A percentile compares a stretch with the other conserved stretches of the same genome.
Conservation (phyloP, 2,329 filamentous ascomycete species). For the Emericellopsis cladophorae region DNA sequence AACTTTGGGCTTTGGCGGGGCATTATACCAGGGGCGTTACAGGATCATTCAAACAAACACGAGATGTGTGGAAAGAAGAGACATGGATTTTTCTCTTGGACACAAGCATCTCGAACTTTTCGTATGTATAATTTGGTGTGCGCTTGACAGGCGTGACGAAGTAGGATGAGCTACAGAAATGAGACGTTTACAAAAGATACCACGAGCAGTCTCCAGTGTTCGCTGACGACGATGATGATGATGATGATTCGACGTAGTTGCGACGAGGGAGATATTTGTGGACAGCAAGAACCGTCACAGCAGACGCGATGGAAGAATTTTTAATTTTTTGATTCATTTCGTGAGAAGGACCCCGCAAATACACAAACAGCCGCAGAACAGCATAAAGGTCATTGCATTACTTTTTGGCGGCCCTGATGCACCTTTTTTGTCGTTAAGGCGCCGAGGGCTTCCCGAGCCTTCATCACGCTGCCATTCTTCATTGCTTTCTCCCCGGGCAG, state of each 20-base stretch:
- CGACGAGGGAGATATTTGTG: not conserved
- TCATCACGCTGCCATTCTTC: constrained; percentile 11
- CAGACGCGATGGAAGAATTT: too few species aligned
- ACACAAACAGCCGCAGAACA: constrained; percentile 17
- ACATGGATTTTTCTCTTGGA: not conserved
- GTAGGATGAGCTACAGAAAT: not conserved
- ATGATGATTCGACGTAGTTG: too few species aligned
- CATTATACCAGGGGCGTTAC: constrained; percentile 4
- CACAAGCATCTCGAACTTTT: not conserved
- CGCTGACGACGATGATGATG: too few species aligned
- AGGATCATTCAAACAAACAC: not conserved
- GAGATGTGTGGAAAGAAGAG: not conserved
- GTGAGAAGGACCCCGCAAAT: constrained; percentile 23
- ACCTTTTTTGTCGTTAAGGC: constrained; percentile 19
- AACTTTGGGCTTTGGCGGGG: not conserved
- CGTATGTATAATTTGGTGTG: not conserved
- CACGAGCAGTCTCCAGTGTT: too few species aligned
- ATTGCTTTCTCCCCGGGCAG: not conserved
- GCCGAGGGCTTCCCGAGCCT: constrained; percentile 24
- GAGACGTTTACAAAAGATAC: not conserved
- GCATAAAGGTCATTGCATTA: constrained; percentile 25
- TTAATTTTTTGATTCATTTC: constrained; percentile 9
- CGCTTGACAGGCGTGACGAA: not conserved
- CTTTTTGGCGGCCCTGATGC: constrained; percentile 25
- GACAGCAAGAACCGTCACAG: not conserved